Percentiles rank a stretch among this genome's conserved stretches.
Evolutionary conservation across 1,284 basidiomycete species (phyloP).

Genomic region (Austroboletus niveus): DNA sequence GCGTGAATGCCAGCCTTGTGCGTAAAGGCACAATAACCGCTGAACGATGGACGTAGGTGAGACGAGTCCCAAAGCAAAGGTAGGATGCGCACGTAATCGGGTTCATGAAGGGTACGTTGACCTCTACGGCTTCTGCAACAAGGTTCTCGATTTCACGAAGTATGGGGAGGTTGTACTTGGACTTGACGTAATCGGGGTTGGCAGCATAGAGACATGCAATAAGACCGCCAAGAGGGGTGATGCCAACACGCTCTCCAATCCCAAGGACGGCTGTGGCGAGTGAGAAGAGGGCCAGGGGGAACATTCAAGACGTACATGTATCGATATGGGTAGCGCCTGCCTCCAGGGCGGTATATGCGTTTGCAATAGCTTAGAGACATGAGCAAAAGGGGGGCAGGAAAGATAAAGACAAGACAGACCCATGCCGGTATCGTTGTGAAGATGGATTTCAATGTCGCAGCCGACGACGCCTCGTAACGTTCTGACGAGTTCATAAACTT

Average conservation of each 20-base stretch:
- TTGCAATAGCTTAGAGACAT: constrained; percentile 79
- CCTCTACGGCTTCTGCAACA: constrained; percentile 98
- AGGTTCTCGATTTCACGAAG: constrained; percentile 99
- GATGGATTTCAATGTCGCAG: constrained; percentile 97
- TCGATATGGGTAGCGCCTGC: constrained; percentile 99
- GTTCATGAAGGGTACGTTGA: constrained; percentile 98
- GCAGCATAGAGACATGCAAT: constrained; percentile 96
- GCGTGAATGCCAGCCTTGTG: constrained; percentile 99
- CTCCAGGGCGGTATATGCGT: constrained; percentile 97
- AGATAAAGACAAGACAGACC: constrained; percentile 38
- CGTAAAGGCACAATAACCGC: constrained; percentile 99
- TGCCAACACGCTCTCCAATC: constrained; percentile 99
- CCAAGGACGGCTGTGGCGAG: constrained; percentile 73
- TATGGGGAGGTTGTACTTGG: constrained; percentile 98
- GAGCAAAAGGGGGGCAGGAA: neutral
- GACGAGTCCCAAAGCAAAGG: neutral
- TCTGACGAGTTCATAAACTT: constrained; percentile 98
- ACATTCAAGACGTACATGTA: constrained; percentile 61
- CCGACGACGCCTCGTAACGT: constrained; percentile 94
- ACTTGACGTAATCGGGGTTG: constrained; percentile 98
- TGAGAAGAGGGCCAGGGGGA: constrained; percentile 2
- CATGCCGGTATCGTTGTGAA: constrained; percentile 99
- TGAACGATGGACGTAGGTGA: constrained; percentile 28
- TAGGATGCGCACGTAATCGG: constrained; percentile 67
- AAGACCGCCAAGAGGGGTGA: constrained; percentile 96